phyloP scores from a whole-genome alignment of 169 alveolate species.

The Plasmodium adleri region DNA sequence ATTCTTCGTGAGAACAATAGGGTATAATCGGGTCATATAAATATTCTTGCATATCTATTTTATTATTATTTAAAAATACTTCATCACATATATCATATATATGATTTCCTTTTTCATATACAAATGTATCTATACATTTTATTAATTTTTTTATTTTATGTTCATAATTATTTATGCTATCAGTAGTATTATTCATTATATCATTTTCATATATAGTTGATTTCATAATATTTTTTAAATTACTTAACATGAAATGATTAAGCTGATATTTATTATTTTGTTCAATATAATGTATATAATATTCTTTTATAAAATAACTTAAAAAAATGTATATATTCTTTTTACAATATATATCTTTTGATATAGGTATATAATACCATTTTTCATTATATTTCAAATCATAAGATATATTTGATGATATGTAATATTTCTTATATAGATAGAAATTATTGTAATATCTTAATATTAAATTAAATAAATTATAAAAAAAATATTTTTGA shows the following conservation, averaged over 20 bases:
- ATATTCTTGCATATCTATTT: too few relatives aligned
- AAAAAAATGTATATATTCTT: conserved; percentile 37
- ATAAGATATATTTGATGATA: not conserved
- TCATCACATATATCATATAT: too few relatives aligned
- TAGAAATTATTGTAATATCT: conserved; percentile 42
- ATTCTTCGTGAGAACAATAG: too few relatives aligned
- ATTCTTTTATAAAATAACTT: conserved; percentile 46
- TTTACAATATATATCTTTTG: conserved; percentile 31
- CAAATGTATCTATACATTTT: too few relatives aligned
- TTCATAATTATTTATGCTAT: too few relatives aligned
- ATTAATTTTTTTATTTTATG: too few relatives aligned
- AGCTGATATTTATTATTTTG: conserved; percentile 6
- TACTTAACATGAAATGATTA: not conserved
- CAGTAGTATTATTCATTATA: too few relatives aligned
- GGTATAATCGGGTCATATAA: too few relatives aligned
- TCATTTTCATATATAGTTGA: too few relatives aligned
- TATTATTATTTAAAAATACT: too few relatives aligned
- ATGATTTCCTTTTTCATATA: too few relatives aligned
- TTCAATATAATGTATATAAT: not conserved
- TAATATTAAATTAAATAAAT: conserved; percentile 46
- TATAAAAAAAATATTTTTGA: conserved; percentile 38
- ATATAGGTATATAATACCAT: not conserved
- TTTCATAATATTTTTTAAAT: too few relatives aligned
- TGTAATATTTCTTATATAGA: conserved; percentile 49
- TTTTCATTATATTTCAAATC: not conserved